These are phyloP conservation scores for Xylaria bambusicola DNA, from an alignment of 495 filamentous ascomycete genomes.

Conservation along the genomic window DNA sequence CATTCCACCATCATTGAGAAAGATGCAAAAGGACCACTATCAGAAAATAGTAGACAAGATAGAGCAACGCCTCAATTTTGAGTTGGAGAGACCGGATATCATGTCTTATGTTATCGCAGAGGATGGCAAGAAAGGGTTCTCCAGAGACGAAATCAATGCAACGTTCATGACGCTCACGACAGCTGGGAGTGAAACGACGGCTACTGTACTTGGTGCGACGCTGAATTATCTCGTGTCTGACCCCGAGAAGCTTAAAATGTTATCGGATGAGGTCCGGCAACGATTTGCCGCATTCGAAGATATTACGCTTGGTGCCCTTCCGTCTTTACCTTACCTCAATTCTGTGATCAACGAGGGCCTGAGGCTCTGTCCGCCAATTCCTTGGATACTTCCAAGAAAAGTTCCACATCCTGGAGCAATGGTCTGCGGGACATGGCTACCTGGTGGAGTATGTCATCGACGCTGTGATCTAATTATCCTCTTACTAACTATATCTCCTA, in stretches of 20 bases:
- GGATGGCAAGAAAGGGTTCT: slow-evolving; percentile 15
- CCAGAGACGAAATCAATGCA: slow-evolving; percentile 41
- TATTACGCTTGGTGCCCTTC: slow-evolving; percentile 47
- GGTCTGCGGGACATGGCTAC: slow-evolving; percentile 34
- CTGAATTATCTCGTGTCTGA: slow-evolving; percentile 53
- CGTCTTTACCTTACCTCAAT: slow-evolving; percentile 42
- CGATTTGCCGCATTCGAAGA: slow-evolving; percentile 39
- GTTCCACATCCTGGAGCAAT: slow-evolving; percentile 35
- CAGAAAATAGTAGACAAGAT: slow-evolving; percentile 46
- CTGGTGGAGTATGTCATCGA: slow-evolving; percentile 23
- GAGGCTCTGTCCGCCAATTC: slow-evolving; percentile 40
- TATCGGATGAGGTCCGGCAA: slow-evolving; percentile 49
- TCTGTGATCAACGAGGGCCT: slow-evolving; percentile 50
- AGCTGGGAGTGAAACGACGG: slow-evolving; percentile 61
- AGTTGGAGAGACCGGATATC: slow-evolving; percentile 26
- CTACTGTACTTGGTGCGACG: slow-evolving; percentile 49
- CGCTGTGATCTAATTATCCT: too few relatives aligned
- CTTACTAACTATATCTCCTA: not conserved
- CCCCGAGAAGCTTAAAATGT: slow-evolving; percentile 36
- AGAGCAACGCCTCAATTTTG: slow-evolving; percentile 35
- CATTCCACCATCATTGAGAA: slow-evolving; percentile 33
- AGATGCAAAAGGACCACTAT: slow-evolving; percentile 33
- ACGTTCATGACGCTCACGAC: slow-evolving; percentile 38
- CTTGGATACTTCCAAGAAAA: slow-evolving; percentile 33
- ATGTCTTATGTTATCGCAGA: slow-evolving; percentile 23